A percentile compares a stretch with the other conserved stretches of the same genome.
Conservation (phyloP, 1,284 basidiomycete genomes). For the Trichosporon inkin region DNA sequence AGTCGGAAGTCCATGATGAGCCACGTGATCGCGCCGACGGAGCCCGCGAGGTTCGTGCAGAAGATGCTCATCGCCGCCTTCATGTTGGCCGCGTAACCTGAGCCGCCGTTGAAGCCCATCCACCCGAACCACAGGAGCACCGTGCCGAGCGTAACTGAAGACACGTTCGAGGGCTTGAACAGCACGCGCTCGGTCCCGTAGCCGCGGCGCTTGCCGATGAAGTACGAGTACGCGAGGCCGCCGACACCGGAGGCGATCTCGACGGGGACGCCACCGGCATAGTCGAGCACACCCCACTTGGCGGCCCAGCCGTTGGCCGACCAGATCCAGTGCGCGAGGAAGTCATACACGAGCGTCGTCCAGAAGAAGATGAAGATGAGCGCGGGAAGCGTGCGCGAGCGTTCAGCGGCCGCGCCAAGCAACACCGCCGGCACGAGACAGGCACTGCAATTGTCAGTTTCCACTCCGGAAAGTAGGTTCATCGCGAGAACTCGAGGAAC, state of each 20-base stretch:
- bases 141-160: slow-evolving; percentile 71
- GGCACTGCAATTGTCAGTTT: slow-evolving; percentile 27
- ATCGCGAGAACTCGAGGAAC: no score
- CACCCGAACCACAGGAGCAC: slow-evolving; percentile 86
- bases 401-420: slow-evolving; percentile 70
- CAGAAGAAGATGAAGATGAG: slow-evolving; percentile 84
- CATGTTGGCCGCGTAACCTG: slow-evolving; percentile 84
- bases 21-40: slow-evolving; percentile 71
- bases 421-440: slow-evolving; percentile 55
- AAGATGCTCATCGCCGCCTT: slow-evolving; percentile 81
- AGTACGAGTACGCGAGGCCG: slow-evolving; percentile 77
- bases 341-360: slow-evolving; percentile 62
- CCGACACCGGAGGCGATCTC: slow-evolving; percentile 86
- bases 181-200: slow-evolving; percentile 77
- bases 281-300: slow-evolving; percentile 82
- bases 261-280: slow-evolving; percentile 79
- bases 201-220: slow-evolving; percentile 56
- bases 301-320: slow-evolving; percentile 75
- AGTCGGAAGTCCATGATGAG: slow-evolving; percentile 79
- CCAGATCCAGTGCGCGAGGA: slow-evolving; percentile 75
- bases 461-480: neutral
- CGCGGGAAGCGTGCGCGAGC: slow-evolving; percentile 78
- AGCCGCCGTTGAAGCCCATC: slow-evolving; percentile 60
- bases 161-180: slow-evolving; percentile 90
- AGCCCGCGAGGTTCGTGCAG: slow-evolving; percentile 67